Percentiles rank a stretch among this genome's conserved stretches.
phyloP scores from a whole-genome alignment of 1,139 yeast species.

The Yamadazyma sp. region DNA sequence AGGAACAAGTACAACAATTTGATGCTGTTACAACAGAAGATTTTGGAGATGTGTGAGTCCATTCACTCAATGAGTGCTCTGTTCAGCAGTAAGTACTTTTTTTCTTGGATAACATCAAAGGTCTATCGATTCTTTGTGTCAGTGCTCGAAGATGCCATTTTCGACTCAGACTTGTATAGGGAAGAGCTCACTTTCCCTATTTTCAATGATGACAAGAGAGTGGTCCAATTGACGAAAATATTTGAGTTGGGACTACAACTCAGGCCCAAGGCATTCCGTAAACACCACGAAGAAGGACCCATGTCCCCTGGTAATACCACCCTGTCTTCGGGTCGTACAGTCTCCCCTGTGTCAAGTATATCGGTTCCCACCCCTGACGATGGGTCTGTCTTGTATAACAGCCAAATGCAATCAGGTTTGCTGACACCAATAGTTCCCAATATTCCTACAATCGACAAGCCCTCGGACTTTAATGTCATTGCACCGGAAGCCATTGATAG shows the following conservation, averaged over 20 bases:
- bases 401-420: too few relatives aligned
- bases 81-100: conserved; percentile 16
- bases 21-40: conserved; percentile 7
- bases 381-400: too few relatives aligned
- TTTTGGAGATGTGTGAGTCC: conserved; percentile 8
- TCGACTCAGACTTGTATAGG: conserved; percentile 7
- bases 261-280: too few relatives aligned
- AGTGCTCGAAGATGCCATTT: conserved; percentile 8
- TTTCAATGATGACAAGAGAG: conserved; percentile 7
- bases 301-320: too few relatives aligned
- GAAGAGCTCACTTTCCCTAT: conserved; percentile 10
- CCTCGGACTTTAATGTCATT: background rate
- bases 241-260: conserved; percentile 9
- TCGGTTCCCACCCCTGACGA: too few relatives aligned
- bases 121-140: conserved; percentile 6
- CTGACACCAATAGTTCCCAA: too few relatives aligned
- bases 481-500: conserved; percentile 5
- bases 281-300: too few relatives aligned
- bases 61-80: conserved; percentile 10
- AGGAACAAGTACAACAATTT: conserved; percentile 9
- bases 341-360: too few relatives aligned
- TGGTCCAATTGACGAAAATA: conserved; percentile 3
- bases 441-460: too few relatives aligned
- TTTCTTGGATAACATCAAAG: conserved; percentile 16
- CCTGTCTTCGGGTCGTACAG: too few relatives aligned